These are phyloP conservation scores for Viola odorata DNA, from an alignment of 345 rosid species.

Conservation along the genomic window DNA sequence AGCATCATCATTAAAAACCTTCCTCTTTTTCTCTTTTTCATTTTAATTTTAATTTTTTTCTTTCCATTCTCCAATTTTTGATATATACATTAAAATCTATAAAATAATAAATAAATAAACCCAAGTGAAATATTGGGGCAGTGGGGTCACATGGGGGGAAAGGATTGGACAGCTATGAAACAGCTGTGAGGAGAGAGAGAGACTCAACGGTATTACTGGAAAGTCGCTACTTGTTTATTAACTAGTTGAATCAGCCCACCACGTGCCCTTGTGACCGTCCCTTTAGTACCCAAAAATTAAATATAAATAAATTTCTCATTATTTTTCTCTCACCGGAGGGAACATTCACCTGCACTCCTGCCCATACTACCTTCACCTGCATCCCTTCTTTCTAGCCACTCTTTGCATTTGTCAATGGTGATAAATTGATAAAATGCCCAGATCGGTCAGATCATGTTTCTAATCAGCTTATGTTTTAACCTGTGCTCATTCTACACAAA, in stretches of 20 bases:
- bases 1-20: not conserved
- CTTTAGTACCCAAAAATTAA: constrained; percentile 9
- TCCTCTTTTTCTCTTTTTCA: not conserved
- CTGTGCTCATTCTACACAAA: too few relatives aligned
- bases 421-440: too few relatives aligned
- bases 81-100: not conserved
- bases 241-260: constrained; percentile 37
- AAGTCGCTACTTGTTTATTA: constrained; percentile 51
- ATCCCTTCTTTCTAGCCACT: not conserved
- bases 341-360: constrained; percentile 13
- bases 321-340: not conserved
- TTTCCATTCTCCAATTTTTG: not conserved
- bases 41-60: too few relatives aligned
- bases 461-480: not conserved
- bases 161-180: constrained; percentile 62
- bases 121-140: constrained; percentile 13
- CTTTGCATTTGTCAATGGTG: not conserved
- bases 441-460: not conserved
- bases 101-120: not conserved
- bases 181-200: constrained; percentile 60
- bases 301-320: constrained; percentile 12
- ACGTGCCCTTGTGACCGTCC: constrained; percentile 49
- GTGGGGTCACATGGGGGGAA: constrained; percentile 52
- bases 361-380: not conserved
- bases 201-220: constrained; percentile 77